Evolutionary conservation across 2,329 filamentous ascomycete species (phyloP).

Genomic region (Cadophora luteo-olivacea): DNA sequence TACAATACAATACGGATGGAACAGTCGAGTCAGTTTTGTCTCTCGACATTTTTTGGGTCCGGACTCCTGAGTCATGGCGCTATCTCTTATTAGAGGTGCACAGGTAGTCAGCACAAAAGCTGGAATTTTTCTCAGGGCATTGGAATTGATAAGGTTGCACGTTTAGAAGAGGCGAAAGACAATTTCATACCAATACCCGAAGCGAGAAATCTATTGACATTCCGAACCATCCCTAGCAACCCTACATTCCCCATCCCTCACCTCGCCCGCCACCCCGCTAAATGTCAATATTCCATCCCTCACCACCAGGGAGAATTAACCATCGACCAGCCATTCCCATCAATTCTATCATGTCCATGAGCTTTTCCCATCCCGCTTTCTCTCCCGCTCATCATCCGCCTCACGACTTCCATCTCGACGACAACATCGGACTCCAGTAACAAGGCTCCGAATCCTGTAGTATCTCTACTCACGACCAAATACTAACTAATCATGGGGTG

Average conservation of each 20-base stretch:
- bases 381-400: background rate
- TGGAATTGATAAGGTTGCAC: background rate
- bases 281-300: background rate
- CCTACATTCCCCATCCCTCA: background rate
- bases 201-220: constrained; percentile 2
- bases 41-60: background rate
- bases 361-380: background rate
- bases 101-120: background rate
- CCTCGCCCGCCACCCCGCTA: background rate
- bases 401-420: no score
- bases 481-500: background rate
- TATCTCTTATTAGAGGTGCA: background rate
- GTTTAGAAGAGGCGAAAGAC: background rate
- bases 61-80: no score
- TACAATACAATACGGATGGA: background rate
- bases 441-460: no score
- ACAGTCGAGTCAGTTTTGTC: background rate
- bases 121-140: background rate
- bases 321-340: no score
- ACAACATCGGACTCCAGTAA: no score
- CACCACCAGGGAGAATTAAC: background rate
- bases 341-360: no score
- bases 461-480: no score
- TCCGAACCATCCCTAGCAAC: background rate
- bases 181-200: background rate